Evolutionary conservation across 1,139 yeast genomes (phyloP), one percentile per base, ranked within the genome.

Genomic region (Geotrichum siamense): DNA sequence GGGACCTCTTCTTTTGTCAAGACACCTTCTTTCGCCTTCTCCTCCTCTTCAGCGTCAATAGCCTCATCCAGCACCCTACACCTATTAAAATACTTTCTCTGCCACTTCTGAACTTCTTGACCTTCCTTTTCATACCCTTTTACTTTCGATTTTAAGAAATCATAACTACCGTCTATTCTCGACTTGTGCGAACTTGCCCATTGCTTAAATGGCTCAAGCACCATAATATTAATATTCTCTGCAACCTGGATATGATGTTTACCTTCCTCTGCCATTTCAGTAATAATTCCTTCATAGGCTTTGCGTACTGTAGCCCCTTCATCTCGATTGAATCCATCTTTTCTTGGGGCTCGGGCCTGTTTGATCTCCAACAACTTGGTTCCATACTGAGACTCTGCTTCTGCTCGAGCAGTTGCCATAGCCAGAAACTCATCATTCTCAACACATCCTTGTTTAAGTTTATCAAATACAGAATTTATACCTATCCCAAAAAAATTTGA

Each of bases 101-200:
- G 89, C 29, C 75, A 62, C 54, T 74, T 78, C 45, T 78, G 82
- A 41, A 78, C 79, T 45, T 67, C 68, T 9, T 54, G 56, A 48
- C 69, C 67, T 41, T 69, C 69, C 42, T 57, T 61, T 44, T 77
- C 77, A 58, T 77, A 81, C 39, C 63, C 68, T 53, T 73, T 75
- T 46, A 75, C 69, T 53, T 75, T 75, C 22, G 66, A 69, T 41
- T 65, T 63, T 44, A 83, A 64, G 13, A 72, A 70, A 44, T 70
- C 68, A 45, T 78, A 79, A 10, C 86, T 78, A 56, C 73, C 78
- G 34, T 74, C 79, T 1, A 86, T 73, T 39, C 94, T 67, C 55
- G 76, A 75, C 44, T 72, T 74, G 60, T 86, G 95, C 44, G 82
- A 89, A 30, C 68, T 69, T 43, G 89, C 72, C 94, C 94, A 86